phyloP scores from a whole-genome alignment of 108 stramenopile species.

The Cyclotella atomus region DNA sequence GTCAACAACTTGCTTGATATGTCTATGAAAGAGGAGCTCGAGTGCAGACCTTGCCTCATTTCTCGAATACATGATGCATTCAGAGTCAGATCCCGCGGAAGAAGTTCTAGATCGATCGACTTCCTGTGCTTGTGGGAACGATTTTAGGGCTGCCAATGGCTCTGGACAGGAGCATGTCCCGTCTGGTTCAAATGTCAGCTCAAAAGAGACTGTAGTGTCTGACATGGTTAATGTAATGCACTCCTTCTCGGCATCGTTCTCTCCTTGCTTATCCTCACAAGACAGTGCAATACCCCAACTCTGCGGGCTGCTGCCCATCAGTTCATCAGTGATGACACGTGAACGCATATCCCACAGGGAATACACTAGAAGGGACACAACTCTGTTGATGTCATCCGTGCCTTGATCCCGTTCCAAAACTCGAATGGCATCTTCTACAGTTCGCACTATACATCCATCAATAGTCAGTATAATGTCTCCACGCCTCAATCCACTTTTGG shows the following conservation, averaged over 20 bases:
- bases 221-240: constrained; percentile 7
- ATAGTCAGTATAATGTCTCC: constrained; percentile 25
- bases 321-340: constrained; percentile 9
- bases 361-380: constrained; percentile 16
- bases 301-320: too few species aligned
- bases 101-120: too few species aligned
- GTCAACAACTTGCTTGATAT: constrained; percentile 14
- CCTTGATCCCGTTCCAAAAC: too few species aligned
- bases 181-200: constrained; percentile 17
- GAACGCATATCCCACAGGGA: constrained; percentile 28
- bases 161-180: constrained; percentile 30
- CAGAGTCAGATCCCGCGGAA: too few species aligned
- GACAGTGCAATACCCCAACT: too few species aligned
- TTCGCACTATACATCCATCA: constrained; percentile 11
- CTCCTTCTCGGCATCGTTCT: neutral
- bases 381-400: neutral
- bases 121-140: neutral
- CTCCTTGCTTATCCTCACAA: neutral
- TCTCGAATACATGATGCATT: too few species aligned
- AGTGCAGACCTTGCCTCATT: constrained; percentile 11
- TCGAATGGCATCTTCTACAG: neutral
- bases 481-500: constrained; percentile 5
- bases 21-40: constrained; percentile 23
- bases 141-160: constrained; percentile 10
- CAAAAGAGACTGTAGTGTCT: constrained; percentile 17